Evolutionary conservation across 805 yeast genomes (phyloP).

Genomic region (Hanseniaspora lindneri): DNA sequence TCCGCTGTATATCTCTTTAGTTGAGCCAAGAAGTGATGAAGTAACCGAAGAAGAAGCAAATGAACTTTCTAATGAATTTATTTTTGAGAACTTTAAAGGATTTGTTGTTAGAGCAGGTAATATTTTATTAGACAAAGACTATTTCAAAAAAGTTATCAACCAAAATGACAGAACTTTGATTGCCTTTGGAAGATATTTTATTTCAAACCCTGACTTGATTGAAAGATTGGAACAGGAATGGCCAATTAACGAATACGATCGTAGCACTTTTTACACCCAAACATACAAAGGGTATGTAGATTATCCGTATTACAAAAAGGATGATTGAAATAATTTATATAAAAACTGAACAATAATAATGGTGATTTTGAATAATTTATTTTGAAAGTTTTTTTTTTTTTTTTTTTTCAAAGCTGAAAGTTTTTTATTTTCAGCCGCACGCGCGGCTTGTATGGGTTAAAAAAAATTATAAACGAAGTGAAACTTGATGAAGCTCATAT

Average conservation of each 20-base stretch:
- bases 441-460: too few relatives aligned
- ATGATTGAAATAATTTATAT: too few relatives aligned
- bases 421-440: too few relatives aligned
- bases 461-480: too few relatives aligned
- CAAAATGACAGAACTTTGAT: slow-evolving; percentile 36
- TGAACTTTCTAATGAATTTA: slow-evolving; percentile 31
- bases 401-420: too few relatives aligned
- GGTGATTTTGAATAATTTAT: too few relatives aligned
- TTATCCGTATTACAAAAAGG: slow-evolving; percentile 29
- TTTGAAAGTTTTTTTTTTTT: too few relatives aligned
- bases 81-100: slow-evolving; percentile 30
- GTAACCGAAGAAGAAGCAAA: slow-evolving; percentile 21
- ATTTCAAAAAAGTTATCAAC: slow-evolving; percentile 25
- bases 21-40: slow-evolving; percentile 35
- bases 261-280: slow-evolving; percentile 37
- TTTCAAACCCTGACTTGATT: slow-evolving; percentile 46
- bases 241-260: slow-evolving; percentile 36
- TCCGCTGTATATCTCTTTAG: slow-evolving; percentile 20
- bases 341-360: too few relatives aligned
- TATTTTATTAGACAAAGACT: slow-evolving; percentile 24
- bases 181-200: slow-evolving; percentile 37
- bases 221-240: slow-evolving; percentile 33
- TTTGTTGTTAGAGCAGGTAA: slow-evolving; percentile 34
- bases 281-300: slow-evolving; percentile 34
- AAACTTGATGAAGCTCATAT: too few relatives aligned